Conservation (phyloP, 352 stramenopile genomes). For the Phytophthora foliorum region DNA sequence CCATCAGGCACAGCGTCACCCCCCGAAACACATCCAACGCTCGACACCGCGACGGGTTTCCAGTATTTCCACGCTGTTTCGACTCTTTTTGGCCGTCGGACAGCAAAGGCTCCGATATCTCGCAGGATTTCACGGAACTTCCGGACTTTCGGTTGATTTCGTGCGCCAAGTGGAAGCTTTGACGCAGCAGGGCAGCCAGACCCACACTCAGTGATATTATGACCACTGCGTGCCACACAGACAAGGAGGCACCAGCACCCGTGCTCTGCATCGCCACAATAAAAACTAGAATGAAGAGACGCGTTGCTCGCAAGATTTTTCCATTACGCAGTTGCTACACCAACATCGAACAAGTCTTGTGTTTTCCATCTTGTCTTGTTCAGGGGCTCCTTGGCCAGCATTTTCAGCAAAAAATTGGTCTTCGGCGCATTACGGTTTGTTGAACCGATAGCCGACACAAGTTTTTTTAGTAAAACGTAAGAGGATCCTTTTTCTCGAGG, state of each 20-base stretch:
- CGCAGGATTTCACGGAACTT: conserved; percentile 7
- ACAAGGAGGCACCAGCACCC: not conserved
- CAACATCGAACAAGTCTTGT: no score
- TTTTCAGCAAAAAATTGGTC: no score
- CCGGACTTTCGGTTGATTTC: conserved; percentile 5
- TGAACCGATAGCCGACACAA: no score
- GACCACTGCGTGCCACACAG: not conserved
- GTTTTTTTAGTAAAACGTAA: no score
- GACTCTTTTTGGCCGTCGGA: not conserved
- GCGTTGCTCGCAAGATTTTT: no score
- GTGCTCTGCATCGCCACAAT: no score
- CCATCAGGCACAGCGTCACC: conserved; percentile 80
- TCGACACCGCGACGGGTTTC: conserved; percentile 32
- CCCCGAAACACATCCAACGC: conserved; percentile 82
- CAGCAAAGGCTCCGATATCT: conserved; percentile 22
- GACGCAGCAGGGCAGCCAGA: conserved; percentile 16
- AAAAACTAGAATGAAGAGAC: no score
- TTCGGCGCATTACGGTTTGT: no score
- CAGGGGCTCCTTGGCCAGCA: no score
- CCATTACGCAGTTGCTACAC: no score
- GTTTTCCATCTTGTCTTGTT: no score
- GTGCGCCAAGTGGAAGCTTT: conserved; percentile 7
- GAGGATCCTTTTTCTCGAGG: no score
- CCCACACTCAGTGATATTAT: not conserved
- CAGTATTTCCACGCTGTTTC: not conserved